Evolutionary conservation across 139 green algal genomes (phyloP).

Genomic region (Raphidocelis subcapitata): DNA sequence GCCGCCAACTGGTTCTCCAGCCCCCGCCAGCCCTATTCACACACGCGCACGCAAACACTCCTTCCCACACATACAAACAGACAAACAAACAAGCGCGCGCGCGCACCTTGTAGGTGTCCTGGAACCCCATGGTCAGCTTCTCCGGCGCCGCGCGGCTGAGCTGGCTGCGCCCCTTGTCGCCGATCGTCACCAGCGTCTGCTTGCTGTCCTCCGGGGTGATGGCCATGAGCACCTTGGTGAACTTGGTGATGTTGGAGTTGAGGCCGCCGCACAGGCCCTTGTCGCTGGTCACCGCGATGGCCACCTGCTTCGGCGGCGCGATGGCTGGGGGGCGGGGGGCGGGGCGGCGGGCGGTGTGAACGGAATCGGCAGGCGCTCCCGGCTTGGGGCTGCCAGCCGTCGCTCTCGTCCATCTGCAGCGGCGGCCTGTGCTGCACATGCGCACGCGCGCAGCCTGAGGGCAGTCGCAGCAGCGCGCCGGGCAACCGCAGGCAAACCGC

Average conservation of each 20-base stretch:
- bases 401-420: no score
- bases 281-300: conserved; percentile 90
- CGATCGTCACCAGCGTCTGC: conserved; percentile 67
- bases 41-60: no score
- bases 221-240: conserved; percentile 57
- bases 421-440: no score
- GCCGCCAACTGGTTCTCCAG: no score
- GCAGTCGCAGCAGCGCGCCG: no score
- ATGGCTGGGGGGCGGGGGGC: conserved; percentile 5
- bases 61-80: no score
- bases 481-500: no score
- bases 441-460: no score
- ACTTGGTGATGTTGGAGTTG: conserved; percentile 95
- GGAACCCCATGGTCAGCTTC: conserved; percentile 32
- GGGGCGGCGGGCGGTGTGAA: neutral
- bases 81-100: conserved; percentile 29
- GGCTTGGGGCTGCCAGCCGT: neutral
- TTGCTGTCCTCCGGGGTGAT: conserved; percentile 18
- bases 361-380: no score
- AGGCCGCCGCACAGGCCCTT: conserved; percentile 97
- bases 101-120: conserved; percentile 54
- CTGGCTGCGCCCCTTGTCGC: conserved; percentile 92
- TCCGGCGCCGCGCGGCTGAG: conserved; percentile 64
- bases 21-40: no score
- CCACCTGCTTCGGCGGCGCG: conserved; percentile 63